Base-by-base conservation (phyloP, 192 early-diverging fungal genomes). In the Backusella circina region DNA sequence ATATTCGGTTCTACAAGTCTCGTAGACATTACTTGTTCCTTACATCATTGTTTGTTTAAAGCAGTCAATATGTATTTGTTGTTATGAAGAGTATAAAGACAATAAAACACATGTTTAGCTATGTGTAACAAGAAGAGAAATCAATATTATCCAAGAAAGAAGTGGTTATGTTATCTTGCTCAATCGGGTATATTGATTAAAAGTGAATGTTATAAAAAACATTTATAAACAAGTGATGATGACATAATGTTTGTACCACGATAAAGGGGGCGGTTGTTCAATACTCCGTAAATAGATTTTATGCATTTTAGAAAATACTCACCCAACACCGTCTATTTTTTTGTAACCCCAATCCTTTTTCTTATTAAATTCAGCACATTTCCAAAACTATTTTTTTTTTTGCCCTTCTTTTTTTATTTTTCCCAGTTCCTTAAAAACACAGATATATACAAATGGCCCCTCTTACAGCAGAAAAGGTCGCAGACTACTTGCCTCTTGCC, bases 401-500 rank as follows among this genome's bases (percentile, higher is more conserved):
- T 8, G 6, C 21, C 16, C n/a, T 10, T 10, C 21, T 28, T 28
- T 4, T 28, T 23, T 3, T 28, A 8, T 21, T 51, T 5, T 51
- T 36, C 36, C n/a, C n/a, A n/a, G n/a, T 12, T 44, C 15, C 15
- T 12, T 44, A 44, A 15, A 2, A 8, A 44, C 5, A 61, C 28
- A 61, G 6, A 67, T 18, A 1, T n/a, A n/a, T n/a, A n/a, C n/a
- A n/a, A n/a, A 70, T 70, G 69, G 5, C 69, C 1, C 71, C 44
- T 21, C 70, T 78, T 15, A 78, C 76, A 28, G 57, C 76, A 50
- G 76, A 78, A 47, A 78, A 65, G 18, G 76, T 78, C 1, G 76
- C 76, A 21, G 65, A 78, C 44, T 73, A 51, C 41, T 66, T 78
- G 32, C 76, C 76, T 16, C 47, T 78, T 6, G 32, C 76, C 23